Evolutionary conservation across 768 basidiomycete genomes (phyloP).

Genomic region (Gyrodon lividus): DNA sequence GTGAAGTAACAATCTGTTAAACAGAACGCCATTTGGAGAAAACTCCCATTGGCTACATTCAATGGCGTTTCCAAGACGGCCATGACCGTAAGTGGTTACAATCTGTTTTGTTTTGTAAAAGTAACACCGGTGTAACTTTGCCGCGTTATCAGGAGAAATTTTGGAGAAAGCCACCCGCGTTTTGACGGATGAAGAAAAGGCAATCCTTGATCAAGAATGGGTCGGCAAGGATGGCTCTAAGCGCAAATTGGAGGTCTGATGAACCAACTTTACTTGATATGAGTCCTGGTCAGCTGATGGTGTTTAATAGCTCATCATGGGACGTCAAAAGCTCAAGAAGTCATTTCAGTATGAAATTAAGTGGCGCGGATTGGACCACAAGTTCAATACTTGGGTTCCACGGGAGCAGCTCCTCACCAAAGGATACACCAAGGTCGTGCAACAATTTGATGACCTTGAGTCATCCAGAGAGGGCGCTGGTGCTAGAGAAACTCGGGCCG

Average conservation of each 20-base stretch:
- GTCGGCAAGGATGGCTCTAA: conserved; percentile 88
- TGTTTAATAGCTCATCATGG: conserved; percentile 68
- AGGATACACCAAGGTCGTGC: conserved; percentile 86
- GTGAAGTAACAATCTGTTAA: conserved; percentile 22
- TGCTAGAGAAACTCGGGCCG: conserved; percentile 76
- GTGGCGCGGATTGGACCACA: conserved; percentile 81
- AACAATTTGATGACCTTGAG: conserved; percentile 96
- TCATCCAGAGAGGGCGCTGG: conserved; percentile 95
- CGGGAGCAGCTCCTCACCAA: conserved; percentile 84
- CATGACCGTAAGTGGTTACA: conserved; percentile 74
- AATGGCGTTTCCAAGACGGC: conserved; percentile 99
- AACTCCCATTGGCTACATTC: conserved; percentile 94
- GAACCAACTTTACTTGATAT: conserved; percentile 8
- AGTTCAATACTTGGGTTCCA: conserved; percentile 88
- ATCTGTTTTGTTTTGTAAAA: conserved; percentile 9
- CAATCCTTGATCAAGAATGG: conserved; percentile 78
- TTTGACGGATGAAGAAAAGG: conserved; percentile 85
- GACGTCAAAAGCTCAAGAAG: conserved; percentile 97
- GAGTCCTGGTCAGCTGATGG: conserved; percentile 15
- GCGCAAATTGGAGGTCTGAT: conserved; percentile 81
- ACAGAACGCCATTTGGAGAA: conserved; percentile 92
- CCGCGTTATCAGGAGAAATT: conserved; percentile 62
- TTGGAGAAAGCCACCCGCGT: conserved; percentile 88
- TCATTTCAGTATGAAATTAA: conserved; percentile 91
- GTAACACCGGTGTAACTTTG: conserved; percentile 8